Conservation (phyloP, 108 stramenopile species). For the Skeletonema grethae region DNA sequence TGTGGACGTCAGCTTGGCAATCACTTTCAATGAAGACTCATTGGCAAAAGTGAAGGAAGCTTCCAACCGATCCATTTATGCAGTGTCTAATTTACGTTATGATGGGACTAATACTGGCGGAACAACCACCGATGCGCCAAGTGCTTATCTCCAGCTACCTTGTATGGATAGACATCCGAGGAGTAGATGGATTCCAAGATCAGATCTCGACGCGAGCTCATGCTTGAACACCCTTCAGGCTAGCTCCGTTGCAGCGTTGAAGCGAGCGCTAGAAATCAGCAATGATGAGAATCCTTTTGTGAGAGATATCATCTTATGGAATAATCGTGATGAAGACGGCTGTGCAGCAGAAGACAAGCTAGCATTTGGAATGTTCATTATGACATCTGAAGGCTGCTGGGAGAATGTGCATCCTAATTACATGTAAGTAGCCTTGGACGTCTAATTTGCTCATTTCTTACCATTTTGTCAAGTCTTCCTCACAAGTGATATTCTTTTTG, state of each 20-base stretch:
- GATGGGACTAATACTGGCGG: conserved; percentile 34
- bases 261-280: conserved; percentile 19
- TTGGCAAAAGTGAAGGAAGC: conserved; percentile 24
- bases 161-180: conserved; percentile 26
- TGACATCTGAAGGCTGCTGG: conserved; percentile 49
- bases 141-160: conserved; percentile 10
- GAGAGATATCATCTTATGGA: conserved; percentile 44
- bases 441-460: not conserved
- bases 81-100: conserved; percentile 34
- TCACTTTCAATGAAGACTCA: conserved; percentile 36
- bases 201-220: conserved; percentile 21
- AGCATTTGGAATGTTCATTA: conserved; percentile 45
- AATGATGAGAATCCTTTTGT: conserved; percentile 41
- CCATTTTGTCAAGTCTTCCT: not conserved
- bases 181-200: conserved; percentile 40
- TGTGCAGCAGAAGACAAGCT: conserved; percentile 27
- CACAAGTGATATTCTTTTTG: not conserved
- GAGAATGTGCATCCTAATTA: conserved; percentile 56
- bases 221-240: conserved; percentile 33
- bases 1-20: conserved; percentile 29
- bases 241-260: conserved; percentile 8
- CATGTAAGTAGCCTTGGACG: conserved; percentile 26
- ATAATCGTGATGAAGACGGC: conserved; percentile 26
- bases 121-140: not conserved
- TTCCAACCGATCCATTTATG: conserved; percentile 29